Evolutionary conservation across 306 rosid genomes (phyloP), one percentile per base, ranked within the genome.

Genomic region (Quercus alba): DNA sequence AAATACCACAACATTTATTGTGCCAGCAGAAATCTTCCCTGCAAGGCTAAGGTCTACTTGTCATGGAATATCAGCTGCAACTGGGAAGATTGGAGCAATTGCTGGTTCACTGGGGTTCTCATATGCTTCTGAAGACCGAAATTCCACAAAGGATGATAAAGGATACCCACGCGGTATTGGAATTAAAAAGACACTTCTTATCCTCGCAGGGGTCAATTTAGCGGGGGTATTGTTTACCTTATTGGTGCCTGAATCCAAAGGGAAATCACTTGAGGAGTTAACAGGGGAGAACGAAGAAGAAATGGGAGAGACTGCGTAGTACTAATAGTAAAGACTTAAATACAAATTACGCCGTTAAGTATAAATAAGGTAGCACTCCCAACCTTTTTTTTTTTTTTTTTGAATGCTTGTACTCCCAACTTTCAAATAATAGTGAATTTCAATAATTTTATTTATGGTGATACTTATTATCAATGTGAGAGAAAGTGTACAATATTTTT

Each of bases 41-140:
- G 78, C 79, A n/a, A 64, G 79, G 79, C 30, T 80, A 21, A 64
- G 83, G 46, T 74, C 83, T n/a, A 80, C 83, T 0, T 73, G 83
- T 15, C 83, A 80, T 55, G 83, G 79, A 31, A 80, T 80, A 80
- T 74, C 83, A n/a, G 83, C 83, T 14, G 78, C 83, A 3, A 6
- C 74, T 2, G 83, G 74, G 17, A 80, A 73, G 14, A 78, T 73
- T 1, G 83, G 83, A 28, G 83, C 83, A 5, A 80, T 80, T 9
- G 30, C 74, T 23, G 83, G 83, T 19, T 17, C 83, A 17, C 64
- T 74, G 33, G 83, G 75, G 67, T 63, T 80, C 72, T 23, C 66
- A 21, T 80, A 80, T 23, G 78, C 78, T 7, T 54, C 83, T 21
- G 56, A 79, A 51, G 52, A 21, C 58, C 30, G 10, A 46, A 0